Evolutionary conservation across 2,329 filamentous ascomycete genomes (phyloP), one percentile per base, ranked within the genome.

Genomic region (Microdochium trichocladiopsis): DNA sequence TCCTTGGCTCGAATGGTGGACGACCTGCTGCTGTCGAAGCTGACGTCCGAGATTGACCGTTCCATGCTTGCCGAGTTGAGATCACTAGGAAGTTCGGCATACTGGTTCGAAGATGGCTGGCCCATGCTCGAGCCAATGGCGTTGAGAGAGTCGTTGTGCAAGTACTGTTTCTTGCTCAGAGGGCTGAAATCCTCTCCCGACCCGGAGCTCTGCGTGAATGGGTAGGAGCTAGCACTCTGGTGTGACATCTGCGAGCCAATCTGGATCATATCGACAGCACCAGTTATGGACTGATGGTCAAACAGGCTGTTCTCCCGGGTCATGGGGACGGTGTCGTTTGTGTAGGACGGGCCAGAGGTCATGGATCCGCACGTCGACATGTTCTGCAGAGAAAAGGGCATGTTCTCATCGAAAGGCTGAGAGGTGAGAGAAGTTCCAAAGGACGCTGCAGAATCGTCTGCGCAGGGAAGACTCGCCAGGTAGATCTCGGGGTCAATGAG

Each of bases 1-100:
- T 78, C 72, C 58, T 75, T 78, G 25, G 72, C 72, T 11, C 78
- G 76, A 9, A 66, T 65, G 33, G 72, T 73, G 1, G 76, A 61
- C 1, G 77, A 80, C 56, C 64, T 72, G 51, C 61, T 66, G 58
- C 76, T 79, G 31, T 59, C 52, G 49, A 60, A 58, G 56, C 73
- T 75, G 37, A 66, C 64, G 53, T 69, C 73, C 9, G 78, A 80
- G n/a, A 65, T 55, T 1, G 75, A 77, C 9, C 77, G 71, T 55
- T 78, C 71, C 76, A 79, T 78, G 28, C 67, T 61, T 8, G 66
- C 58, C 1, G 69, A 67, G 8, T 56, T 51, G 25, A 47, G 4
- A 51, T 56, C 16, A 69, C 54, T 6, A 66, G 57, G 23, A 58
- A 66, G 21, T 67, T 65, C 47, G 59, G 61, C 10, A 51, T 71